Conservation (phyloP, 1,284 basidiomycete genomes). For the Moniliophthora roreri region DNA sequence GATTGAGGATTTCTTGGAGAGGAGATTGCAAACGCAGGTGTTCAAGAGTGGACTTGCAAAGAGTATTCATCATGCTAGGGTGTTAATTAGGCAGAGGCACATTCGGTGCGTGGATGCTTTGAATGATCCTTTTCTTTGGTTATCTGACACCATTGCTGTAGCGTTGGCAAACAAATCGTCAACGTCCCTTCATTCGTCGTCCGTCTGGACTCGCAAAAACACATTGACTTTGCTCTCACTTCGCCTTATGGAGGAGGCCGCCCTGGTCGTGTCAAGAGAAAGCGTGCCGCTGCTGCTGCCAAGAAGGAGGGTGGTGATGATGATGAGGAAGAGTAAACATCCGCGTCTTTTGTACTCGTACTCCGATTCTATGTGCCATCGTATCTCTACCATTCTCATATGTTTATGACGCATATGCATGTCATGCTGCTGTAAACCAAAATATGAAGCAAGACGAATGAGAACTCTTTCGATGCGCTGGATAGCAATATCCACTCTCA, state of each 20-base stretch:
- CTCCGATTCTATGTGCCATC: no score
- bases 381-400: no score
- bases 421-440: no score
- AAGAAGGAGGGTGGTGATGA: constrained; percentile 90
- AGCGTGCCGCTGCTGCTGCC: constrained; percentile 92
- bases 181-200: constrained; percentile 99
- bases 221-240: constrained; percentile 98
- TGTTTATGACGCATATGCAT: no score
- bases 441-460: no score
- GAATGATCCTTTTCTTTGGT: background rate
- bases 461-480: no score
- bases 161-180: constrained; percentile 99
- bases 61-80: constrained; percentile 98
- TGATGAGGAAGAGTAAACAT: constrained; percentile 79
- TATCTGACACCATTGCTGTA: constrained; percentile 26
- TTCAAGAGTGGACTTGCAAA: constrained; percentile 99
- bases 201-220: constrained; percentile 95
- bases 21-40: constrained; percentile 98
- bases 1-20: constrained; percentile 99
- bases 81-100: constrained; percentile 96
- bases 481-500: no score
- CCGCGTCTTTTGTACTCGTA: background rate
- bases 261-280: constrained; percentile 98
- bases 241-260: constrained; percentile 98
- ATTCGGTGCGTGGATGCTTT: constrained; percentile 86